Evolutionary conservation across 202 grass and related monocot species (phyloP).

Genomic region (Tripidium arundinaceum): DNA sequence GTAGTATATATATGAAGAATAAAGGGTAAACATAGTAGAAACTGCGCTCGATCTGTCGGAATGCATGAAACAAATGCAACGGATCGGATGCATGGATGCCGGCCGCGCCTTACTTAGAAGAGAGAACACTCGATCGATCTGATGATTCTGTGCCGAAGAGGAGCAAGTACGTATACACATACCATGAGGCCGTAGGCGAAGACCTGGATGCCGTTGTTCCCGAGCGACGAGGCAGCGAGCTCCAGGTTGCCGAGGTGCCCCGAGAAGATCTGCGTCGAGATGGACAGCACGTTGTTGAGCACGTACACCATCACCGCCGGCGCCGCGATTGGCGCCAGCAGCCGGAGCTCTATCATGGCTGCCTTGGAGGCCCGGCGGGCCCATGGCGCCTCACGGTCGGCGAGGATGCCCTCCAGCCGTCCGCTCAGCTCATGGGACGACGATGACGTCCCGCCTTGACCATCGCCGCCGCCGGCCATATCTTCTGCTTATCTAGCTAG

Average conservation of each 20-base stretch:
- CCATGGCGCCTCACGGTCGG: conserved; percentile 20
- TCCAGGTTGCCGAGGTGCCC: conserved; percentile 85
- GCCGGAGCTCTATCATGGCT: conserved; percentile 29
- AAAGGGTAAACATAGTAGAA: no score
- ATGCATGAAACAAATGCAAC: no score
- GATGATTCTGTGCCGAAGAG: no score
- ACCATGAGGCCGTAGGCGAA: conserved; percentile 96
- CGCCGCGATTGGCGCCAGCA: conserved; percentile 34
- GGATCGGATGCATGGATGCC: no score
- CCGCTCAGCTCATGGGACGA: conserved; percentile 15
- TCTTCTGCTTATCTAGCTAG: not conserved
- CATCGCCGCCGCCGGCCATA: not conserved
- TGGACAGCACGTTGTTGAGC: conserved; percentile 59
- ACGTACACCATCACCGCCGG: conserved; percentile 41
- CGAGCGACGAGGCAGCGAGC: conserved; percentile 83
- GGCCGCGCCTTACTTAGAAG: no score
- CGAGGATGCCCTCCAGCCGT: conserved; percentile 38
- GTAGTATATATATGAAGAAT: no score
- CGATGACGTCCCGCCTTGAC: not conserved
- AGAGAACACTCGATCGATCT: no score
- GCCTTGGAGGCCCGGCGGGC: not conserved
- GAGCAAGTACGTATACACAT: no score
- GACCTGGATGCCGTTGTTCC: conserved; percentile 91
- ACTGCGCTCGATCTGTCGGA: no score
- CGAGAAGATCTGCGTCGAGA: conserved; percentile 66